phyloP scores from a whole-genome alignment of 441 rosid genomes.

The Adansonia gregorii region DNA sequence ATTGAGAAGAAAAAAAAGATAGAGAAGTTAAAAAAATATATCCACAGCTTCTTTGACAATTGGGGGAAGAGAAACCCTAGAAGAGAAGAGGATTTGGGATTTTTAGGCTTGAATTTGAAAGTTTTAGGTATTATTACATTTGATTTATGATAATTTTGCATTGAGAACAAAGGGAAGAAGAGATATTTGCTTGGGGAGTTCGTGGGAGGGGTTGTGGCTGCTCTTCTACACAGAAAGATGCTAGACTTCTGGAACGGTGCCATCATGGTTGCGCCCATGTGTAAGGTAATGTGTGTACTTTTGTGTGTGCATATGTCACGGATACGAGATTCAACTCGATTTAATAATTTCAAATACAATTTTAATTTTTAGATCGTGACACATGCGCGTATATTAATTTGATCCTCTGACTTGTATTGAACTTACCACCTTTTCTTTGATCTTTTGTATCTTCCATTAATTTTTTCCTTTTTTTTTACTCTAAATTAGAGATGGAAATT shows the following conservation, averaged over 20 bases:
- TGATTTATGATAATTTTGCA: too few species aligned
- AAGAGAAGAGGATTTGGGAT: too few species aligned
- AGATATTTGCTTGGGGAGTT: slow-evolving; percentile 82
- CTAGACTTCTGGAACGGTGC: slow-evolving; percentile 82
- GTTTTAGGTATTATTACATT: too few species aligned
- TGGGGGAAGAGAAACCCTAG: too few species aligned
- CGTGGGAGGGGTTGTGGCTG: slow-evolving; percentile 85
- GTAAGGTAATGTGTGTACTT: slow-evolving; percentile 52
- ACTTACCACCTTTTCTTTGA: not conserved
- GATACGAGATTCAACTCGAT: too few species aligned
- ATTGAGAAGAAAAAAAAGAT: too few species aligned
- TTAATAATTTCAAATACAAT: too few species aligned
- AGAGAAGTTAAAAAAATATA: too few species aligned
- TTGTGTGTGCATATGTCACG: too few species aligned
- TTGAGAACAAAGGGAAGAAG: slow-evolving; percentile 59
- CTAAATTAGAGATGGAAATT: not conserved
- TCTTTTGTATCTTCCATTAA: not conserved
- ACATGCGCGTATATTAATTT: not conserved
- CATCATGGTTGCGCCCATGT: slow-evolving; percentile 82
- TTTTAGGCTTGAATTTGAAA: too few species aligned
- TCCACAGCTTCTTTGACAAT: too few species aligned
- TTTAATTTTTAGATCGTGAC: too few species aligned
- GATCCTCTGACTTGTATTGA: not conserved
- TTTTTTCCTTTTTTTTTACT: not conserved
- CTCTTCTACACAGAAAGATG: slow-evolving; percentile 61